Evolutionary conservation across 345 rosid species (phyloP).

Genomic region (Pseudoturritis turrita): DNA sequence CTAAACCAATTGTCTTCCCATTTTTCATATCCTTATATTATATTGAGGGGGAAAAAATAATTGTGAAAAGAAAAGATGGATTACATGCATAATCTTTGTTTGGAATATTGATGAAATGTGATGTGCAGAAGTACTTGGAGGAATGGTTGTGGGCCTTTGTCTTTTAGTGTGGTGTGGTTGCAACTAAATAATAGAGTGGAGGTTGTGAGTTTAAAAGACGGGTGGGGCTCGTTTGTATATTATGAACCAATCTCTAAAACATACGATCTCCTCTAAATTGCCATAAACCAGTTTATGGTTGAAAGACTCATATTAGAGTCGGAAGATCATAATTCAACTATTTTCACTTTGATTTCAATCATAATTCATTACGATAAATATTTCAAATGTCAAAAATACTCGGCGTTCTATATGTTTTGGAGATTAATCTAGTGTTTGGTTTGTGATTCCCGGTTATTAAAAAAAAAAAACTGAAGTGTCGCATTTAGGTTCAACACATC

Average conservation of each 20-base stretch:
- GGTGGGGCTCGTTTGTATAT: conserved; percentile 14
- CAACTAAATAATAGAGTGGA: conserved; percentile 29
- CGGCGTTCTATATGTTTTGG: no score
- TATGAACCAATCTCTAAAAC: neutral
- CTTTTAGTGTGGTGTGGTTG: conserved; percentile 20
- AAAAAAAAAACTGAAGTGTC: no score
- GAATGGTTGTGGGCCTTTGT: conserved; percentile 15
- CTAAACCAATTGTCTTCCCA: neutral
- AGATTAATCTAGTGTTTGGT: no score
- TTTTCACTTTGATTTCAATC: no score
- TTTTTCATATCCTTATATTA: neutral
- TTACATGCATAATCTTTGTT: conserved; percentile 18
- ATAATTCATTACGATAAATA: no score
- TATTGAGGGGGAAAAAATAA: neutral
- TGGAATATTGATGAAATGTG: conserved; percentile 27
- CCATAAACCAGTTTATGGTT: no score
- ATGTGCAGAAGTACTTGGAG: conserved; percentile 23
- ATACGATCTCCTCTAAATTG: neutral
- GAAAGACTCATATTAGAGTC: no score
- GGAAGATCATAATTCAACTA: no score
- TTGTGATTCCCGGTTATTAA: no score
- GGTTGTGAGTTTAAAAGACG: conserved; percentile 15
- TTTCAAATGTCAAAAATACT: no score
- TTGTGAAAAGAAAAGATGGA: neutral
- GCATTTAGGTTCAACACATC: neutral